Percentiles rank a stretch among this genome's conserved stretches.
Conservation (phyloP, 2,329 filamentous ascomycete species). For the Arthrinium puccinioides region DNA sequence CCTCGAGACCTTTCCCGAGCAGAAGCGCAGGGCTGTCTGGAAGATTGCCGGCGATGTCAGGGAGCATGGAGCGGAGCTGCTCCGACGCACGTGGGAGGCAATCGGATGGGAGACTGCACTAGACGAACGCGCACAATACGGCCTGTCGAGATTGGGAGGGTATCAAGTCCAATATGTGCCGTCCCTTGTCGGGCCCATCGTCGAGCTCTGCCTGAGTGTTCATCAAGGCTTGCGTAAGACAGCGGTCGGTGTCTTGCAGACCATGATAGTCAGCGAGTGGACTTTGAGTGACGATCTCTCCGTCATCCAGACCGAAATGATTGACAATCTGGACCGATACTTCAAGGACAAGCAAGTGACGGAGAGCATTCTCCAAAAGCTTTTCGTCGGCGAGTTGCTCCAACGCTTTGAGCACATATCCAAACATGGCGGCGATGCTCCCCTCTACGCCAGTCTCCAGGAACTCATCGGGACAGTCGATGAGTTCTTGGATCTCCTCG, state of each 20-base stretch:
- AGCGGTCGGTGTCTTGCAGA: slow-evolving; percentile 88
- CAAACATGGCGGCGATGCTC: slow-evolving; percentile 54
- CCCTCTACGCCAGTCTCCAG: slow-evolving; percentile 67
- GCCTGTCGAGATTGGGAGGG: slow-evolving; percentile 78
- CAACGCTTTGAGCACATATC: slow-evolving; percentile 70
- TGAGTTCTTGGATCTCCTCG: slow-evolving; percentile 83
- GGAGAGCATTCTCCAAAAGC: slow-evolving; percentile 84
- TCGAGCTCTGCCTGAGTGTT: slow-evolving; percentile 90
- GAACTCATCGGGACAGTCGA: slow-evolving; percentile 79
- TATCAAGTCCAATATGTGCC: slow-evolving; percentile 99
- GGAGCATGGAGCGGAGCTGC: slow-evolving; percentile 79
- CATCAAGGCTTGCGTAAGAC: slow-evolving; percentile 85
- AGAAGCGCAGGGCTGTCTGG: slow-evolving; percentile 94
- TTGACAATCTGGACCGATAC: slow-evolving; percentile 82
- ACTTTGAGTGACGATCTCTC: slow-evolving; percentile 86
- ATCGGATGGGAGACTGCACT: slow-evolving; percentile 89
- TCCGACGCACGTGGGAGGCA: slow-evolving; percentile 84
- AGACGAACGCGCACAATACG: slow-evolving; percentile 73
- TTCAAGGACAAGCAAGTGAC: slow-evolving; percentile 86
- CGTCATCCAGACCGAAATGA: slow-evolving; percentile 91
- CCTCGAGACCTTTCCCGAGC: slow-evolving; percentile 92
- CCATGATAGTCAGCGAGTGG: slow-evolving; percentile 99
- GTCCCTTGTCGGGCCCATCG: slow-evolving; percentile 80
- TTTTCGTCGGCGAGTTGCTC: slow-evolving; percentile 82
- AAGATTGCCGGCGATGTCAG: slow-evolving; percentile 97